Conservation (phyloP, 805 yeast species). For the Henningerozyma blattae region DNA sequence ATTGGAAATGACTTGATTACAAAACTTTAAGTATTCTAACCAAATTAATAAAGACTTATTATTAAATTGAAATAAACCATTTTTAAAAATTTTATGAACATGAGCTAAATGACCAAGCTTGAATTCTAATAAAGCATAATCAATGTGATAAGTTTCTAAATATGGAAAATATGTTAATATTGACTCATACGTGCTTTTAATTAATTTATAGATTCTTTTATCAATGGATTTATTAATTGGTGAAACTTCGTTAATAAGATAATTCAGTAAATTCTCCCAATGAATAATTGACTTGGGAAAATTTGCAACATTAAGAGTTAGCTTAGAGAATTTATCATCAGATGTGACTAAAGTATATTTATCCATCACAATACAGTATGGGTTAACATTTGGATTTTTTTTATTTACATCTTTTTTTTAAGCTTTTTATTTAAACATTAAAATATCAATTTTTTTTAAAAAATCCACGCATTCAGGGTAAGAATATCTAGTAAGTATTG, state of each 20-base stretch:
- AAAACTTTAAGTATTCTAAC: conserved; percentile 20
- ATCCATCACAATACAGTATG: no score
- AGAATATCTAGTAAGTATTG: no score
- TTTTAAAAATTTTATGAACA: conserved; percentile 16
- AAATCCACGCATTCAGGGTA: no score
- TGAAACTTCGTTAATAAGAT: conserved; percentile 11
- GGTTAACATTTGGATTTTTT: no score
- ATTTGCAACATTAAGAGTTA: conserved; percentile 16
- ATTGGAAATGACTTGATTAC: conserved; percentile 17
- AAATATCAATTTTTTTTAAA: no score
- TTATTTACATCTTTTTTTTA: neutral
- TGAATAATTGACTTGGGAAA: conserved; percentile 16
- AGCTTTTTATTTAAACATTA: no score
- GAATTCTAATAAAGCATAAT: conserved; percentile 24
- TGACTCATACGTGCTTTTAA: conserved; percentile 18
- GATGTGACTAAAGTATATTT: conserved; percentile 9
- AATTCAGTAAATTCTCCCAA: conserved; percentile 23
- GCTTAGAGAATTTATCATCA: conserved; percentile 15
- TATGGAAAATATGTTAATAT: conserved; percentile 21
- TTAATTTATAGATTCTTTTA: conserved; percentile 8
- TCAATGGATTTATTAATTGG: conserved; percentile 19
- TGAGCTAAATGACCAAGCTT: conserved; percentile 19
- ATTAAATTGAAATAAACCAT: conserved; percentile 14
- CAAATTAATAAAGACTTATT: conserved; percentile 22
- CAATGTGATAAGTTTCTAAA: conserved; percentile 24